Percentiles rank a stretch among this genome's conserved stretches.
Evolutionary conservation across 2,329 filamentous ascomycete genomes (phyloP).

Genomic region (Alternaria arbusti): DNA sequence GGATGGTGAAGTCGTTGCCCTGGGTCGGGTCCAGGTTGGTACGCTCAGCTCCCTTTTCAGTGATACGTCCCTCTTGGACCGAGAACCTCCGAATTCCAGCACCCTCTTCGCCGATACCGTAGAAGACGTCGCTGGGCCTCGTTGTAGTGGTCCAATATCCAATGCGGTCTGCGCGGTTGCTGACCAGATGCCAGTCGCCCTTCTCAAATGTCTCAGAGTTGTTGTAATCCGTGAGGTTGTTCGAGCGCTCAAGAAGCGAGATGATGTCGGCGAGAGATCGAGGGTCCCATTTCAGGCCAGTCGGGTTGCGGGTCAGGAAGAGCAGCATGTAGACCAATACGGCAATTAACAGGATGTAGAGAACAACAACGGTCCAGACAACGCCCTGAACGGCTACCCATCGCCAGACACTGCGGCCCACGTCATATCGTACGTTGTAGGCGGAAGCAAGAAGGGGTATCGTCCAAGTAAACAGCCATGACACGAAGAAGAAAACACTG

Average conservation of each 20-base stretch:
- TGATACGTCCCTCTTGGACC: slow-evolving; percentile 55
- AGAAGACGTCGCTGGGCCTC: slow-evolving; percentile 72
- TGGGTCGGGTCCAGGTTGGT: slow-evolving; percentile 14
- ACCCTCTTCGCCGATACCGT: slow-evolving; percentile 74
- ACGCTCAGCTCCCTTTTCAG: slow-evolving; percentile 51
- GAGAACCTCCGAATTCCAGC: slow-evolving; percentile 59
- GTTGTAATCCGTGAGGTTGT: slow-evolving; percentile 74
- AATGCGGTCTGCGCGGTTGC: slow-evolving; percentile 71
- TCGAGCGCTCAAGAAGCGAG: slow-evolving; percentile 78
- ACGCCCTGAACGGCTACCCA: slow-evolving; percentile 82
- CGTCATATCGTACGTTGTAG: slow-evolving; percentile 70
- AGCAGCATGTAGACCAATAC: slow-evolving; percentile 65
- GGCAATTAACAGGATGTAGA: slow-evolving; percentile 73
- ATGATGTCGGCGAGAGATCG: slow-evolving; percentile 82
- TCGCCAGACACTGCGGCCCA: slow-evolving; percentile 68
- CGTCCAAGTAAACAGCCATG: slow-evolving; percentile 81
- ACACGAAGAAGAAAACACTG: slow-evolving; percentile 68
- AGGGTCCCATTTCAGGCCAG: slow-evolving; percentile 85
- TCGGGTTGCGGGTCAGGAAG: slow-evolving; percentile 70
- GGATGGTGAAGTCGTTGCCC: slow-evolving; percentile 51
- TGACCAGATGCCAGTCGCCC: slow-evolving; percentile 60
- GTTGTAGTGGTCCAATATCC: slow-evolving; percentile 83
- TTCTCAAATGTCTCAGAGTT: slow-evolving; percentile 68
- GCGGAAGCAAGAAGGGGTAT: slow-evolving; percentile 81
- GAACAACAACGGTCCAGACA: slow-evolving; percentile 75